These are phyloP conservation scores for Mycena indigotica DNA, from an alignment of 768 basidiomycete species.

Conservation along the genomic window DNA sequence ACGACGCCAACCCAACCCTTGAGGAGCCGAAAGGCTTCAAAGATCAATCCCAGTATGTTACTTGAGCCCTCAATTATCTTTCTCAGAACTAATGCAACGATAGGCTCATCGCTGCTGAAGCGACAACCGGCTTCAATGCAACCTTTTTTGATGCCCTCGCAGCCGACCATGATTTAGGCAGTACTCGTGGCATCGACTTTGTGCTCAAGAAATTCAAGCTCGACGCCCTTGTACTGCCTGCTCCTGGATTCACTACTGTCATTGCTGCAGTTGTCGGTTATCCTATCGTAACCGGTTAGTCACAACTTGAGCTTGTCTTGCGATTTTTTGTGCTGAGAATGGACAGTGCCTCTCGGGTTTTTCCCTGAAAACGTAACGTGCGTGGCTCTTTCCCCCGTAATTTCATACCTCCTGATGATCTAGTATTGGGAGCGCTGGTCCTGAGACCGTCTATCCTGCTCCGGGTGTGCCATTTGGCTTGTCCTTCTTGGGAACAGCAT, in stretches of 20 bases:
- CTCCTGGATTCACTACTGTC: conserved; percentile 38
- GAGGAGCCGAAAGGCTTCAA: conserved; percentile 46
- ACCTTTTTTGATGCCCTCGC: conserved; percentile 47
- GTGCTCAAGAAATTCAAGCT: conserved; percentile 46
- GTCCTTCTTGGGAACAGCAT: conserved; percentile 63
- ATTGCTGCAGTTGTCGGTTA: conserved; percentile 62
- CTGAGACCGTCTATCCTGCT: conserved; percentile 46
- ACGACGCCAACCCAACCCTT: conserved; percentile 50
- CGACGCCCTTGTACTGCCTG: conserved; percentile 55
- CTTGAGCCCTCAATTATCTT: neutral
- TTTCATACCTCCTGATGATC: neutral
- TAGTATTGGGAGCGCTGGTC: conserved; percentile 37
- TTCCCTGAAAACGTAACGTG: conserved; percentile 47
- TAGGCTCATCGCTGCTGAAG: conserved; percentile 41
- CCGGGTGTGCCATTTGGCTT: conserved; percentile 65
- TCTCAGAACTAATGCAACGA: neutral
- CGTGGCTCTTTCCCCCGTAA: neutral
- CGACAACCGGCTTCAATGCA: conserved; percentile 44
- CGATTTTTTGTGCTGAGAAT: neutral
- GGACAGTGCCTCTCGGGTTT: conserved; percentile 63
- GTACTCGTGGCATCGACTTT: conserved; percentile 56
- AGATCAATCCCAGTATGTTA: conserved; percentile 40
- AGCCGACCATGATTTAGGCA: conserved; percentile 47
- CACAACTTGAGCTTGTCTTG: neutral
- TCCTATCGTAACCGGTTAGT: conserved; percentile 61